phyloP scores from a whole-genome alignment of 2,329 filamentous ascomycete species.

The Fusarium mexicanum region DNA sequence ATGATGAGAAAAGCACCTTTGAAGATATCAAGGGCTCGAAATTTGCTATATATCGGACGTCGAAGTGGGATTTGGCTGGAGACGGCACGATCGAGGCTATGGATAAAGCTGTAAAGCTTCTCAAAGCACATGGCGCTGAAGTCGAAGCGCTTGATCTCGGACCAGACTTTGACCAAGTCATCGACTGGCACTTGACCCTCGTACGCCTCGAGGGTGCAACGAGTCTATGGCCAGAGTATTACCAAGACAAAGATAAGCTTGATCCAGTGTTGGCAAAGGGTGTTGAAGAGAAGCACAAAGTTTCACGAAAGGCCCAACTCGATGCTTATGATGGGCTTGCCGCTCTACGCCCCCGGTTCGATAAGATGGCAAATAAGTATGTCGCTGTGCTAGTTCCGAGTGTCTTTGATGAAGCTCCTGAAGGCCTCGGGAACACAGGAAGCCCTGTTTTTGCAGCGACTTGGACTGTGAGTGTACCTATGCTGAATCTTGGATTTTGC shows the following conservation, averaged over 20 bases:
- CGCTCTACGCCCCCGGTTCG: slow-evolving; percentile 62
- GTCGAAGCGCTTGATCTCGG: slow-evolving; percentile 67
- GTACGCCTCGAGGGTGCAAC: slow-evolving; percentile 62
- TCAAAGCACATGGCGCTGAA: slow-evolving; percentile 59
- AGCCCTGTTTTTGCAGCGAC: slow-evolving; percentile 60
- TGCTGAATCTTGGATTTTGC: slow-evolving; percentile 42
- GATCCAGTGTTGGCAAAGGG: slow-evolving; percentile 56
- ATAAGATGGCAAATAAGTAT: slow-evolving; percentile 61
- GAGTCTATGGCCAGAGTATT: slow-evolving; percentile 65
- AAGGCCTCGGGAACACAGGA: slow-evolving; percentile 63
- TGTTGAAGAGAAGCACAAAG: slow-evolving; percentile 58
- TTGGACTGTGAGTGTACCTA: slow-evolving; percentile 59
- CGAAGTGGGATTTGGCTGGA: slow-evolving; percentile 60
- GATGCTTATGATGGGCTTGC: slow-evolving; percentile 65
- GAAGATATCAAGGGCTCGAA: slow-evolving; percentile 57
- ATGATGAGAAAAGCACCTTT: slow-evolving; percentile 53
- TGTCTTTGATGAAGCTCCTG: slow-evolving; percentile 67
- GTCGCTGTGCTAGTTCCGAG: slow-evolving; percentile 67
- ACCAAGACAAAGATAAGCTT: slow-evolving; percentile 57
- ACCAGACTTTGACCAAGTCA: slow-evolving; percentile 57
- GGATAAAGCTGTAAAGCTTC: slow-evolving; percentile 50
- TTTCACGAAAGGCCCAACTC: slow-evolving; percentile 59
- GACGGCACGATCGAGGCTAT: slow-evolving; percentile 56
- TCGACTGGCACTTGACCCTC: slow-evolving; percentile 62
- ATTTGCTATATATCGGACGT: slow-evolving; percentile 65